These are phyloP conservation scores for Neopestalotiopsis rosae DNA, from an alignment of 2,329 filamentous ascomycete genomes.

Conservation along the genomic window DNA sequence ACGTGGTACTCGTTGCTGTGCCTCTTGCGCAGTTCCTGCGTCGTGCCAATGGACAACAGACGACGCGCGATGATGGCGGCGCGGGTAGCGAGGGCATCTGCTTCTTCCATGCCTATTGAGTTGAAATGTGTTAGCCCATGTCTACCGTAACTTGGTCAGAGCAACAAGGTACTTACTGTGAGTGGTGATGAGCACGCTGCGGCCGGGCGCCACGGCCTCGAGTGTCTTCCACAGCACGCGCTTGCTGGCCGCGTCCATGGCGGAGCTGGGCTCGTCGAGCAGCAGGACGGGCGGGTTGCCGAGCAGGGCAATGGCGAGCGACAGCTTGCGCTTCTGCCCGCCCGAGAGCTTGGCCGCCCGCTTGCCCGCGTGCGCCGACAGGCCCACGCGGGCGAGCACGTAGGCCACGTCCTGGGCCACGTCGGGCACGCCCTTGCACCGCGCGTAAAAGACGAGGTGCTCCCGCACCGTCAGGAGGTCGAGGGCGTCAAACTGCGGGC, in stretches of 20 bases:
- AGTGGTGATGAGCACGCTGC: conserved; percentile 74
- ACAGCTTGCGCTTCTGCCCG: conserved; percentile 79
- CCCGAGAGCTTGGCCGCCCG: conserved; percentile 74
- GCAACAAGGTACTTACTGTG: conserved; percentile 52
- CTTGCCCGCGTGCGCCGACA: conserved; percentile 64
- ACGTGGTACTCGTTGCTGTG: conserved; percentile 35
- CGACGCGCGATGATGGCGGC: conserved; percentile 59
- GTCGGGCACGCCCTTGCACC: conserved; percentile 69
- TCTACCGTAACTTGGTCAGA: too few relatives aligned
- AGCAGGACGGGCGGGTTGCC: conserved; percentile 76
- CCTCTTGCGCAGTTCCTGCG: conserved; percentile 29
- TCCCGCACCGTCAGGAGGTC: conserved; percentile 77
- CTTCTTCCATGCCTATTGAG: conserved; percentile 71
- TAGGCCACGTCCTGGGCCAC: conserved; percentile 67
- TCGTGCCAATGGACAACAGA: conserved; percentile 32
- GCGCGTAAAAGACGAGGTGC: conserved; percentile 76
- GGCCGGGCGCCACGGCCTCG: conserved; percentile 66
- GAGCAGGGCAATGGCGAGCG: conserved; percentile 75
- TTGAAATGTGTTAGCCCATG: not conserved
- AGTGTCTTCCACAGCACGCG: conserved; percentile 81
- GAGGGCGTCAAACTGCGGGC: conserved; percentile 75
- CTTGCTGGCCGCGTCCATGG: conserved; percentile 72
- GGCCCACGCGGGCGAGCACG: conserved; percentile 69
- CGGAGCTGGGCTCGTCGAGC: conserved; percentile 79
- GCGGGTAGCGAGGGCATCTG: conserved; percentile 73